Percentiles rank a stretch among this genome's conserved stretches.
Conservation (phyloP, 2,329 filamentous ascomycete species). For the Cyphellophora europaea region DNA sequence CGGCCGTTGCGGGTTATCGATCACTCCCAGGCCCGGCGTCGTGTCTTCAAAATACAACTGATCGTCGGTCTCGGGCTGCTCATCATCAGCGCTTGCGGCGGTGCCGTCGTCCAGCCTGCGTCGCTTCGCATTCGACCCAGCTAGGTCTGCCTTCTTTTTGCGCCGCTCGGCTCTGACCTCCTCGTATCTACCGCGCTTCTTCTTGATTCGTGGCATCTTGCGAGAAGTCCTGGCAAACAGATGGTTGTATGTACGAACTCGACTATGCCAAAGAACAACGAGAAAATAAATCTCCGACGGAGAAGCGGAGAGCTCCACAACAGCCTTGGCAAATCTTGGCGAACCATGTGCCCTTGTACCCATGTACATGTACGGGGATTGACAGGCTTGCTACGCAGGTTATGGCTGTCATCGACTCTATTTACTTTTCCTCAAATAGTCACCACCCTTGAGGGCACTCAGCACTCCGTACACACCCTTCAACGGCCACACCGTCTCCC, state of each 20-base stretch:
- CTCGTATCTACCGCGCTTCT: slow-evolving; percentile 36
- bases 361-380: no score
- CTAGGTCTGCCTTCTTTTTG: slow-evolving; percentile 28
- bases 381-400: no score
- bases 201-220: slow-evolving; percentile 36
- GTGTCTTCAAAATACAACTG: slow-evolving; percentile 28
- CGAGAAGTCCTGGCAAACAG: not conserved
- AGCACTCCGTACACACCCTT: slow-evolving; percentile 16
- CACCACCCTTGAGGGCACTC: slow-evolving; percentile 15
- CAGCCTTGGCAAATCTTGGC: no score
- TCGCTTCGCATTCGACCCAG: slow-evolving; percentile 28
- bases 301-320: no score
- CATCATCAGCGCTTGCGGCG: slow-evolving; percentile 15
- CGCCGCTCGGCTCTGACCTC: slow-evolving; percentile 22
- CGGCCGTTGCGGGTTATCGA: slow-evolving; percentile 6
- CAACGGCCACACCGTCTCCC: slow-evolving; percentile 15
- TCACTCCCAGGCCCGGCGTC: slow-evolving; percentile 12
- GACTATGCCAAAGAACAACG: no score
- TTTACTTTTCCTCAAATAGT: slow-evolving; percentile 15
- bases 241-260: no score
- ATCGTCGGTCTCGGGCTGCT: slow-evolving; percentile 17
- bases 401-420: no score
- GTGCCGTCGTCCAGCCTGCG: slow-evolving; percentile 24
- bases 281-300: no score
- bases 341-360: no score